Percentiles rank a stretch among this genome's conserved stretches.
Conservation (phyloP, 495 filamentous ascomycete species). For the Aspergillus cavernicola region DNA sequence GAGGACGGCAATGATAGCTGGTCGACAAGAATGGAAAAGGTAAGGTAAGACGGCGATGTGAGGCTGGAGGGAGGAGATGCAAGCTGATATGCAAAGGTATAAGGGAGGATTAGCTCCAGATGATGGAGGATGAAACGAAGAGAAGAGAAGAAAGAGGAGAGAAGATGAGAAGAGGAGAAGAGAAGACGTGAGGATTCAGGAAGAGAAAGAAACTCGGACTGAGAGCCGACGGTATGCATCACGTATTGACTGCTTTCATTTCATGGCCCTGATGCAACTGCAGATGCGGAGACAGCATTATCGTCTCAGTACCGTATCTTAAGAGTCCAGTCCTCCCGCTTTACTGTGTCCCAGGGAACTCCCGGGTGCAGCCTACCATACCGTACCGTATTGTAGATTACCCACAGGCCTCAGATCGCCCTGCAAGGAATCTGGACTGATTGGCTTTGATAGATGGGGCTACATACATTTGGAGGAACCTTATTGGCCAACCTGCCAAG, state of each 20-base stretch:
- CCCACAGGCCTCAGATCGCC: slow-evolving; percentile 17
- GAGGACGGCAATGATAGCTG: background rate
- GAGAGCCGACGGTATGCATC: background rate
- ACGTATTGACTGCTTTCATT: slow-evolving; percentile 4
- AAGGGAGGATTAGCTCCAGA: background rate
- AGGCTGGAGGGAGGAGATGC: slow-evolving; percentile 10
- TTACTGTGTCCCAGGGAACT: background rate
- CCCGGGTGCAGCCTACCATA: slow-evolving; percentile 8
- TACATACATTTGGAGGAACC: background rate
- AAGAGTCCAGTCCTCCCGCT: background rate
- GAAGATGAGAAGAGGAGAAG: slow-evolving; percentile 8
- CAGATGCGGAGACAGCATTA: slow-evolving; percentile 8
- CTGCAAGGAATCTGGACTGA: slow-evolving; percentile 19
- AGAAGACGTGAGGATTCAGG: slow-evolving; percentile 12
- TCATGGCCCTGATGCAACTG: slow-evolving; percentile 11
- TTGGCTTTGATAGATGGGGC: slow-evolving; percentile 14
- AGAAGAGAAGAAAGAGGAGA: slow-evolving; percentile 5
- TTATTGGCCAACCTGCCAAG: slow-evolving; percentile 6
- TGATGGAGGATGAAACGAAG: slow-evolving; percentile 5
- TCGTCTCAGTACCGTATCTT: slow-evolving; percentile 14
- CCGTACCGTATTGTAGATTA: background rate
- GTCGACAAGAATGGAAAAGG: background rate
- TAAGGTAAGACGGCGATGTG: background rate
- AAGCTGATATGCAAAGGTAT: slow-evolving; percentile 2
- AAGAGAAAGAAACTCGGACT: slow-evolving; percentile 14